phyloP scores from a whole-genome alignment of 1,139 yeast species.

The Casaregolazyma suthepensis region DNA sequence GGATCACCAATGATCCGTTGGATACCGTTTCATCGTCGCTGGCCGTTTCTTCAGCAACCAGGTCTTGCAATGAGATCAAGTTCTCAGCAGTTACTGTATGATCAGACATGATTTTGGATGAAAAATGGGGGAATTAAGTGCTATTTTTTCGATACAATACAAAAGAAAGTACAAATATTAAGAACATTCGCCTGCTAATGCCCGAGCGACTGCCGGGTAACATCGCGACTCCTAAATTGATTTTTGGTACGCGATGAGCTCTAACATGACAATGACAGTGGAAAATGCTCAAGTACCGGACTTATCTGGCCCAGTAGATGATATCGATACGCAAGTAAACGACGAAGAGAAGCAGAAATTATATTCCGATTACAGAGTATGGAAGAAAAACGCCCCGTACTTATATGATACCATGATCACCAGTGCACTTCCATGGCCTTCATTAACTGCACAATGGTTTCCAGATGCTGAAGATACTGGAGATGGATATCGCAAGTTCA shows the following conservation, averaged over 20 bases:
- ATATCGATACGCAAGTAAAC: background rate
- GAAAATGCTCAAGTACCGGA: background rate
- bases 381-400: constrained; percentile 94
- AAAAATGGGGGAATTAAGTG: background rate
- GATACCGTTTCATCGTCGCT: background rate
- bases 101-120: background rate
- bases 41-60: background rate
- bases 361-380: constrained; percentile 64
- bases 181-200: background rate
- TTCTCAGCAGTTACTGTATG: background rate
- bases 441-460: constrained; percentile 39
- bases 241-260: background rate
- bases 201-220: background rate
- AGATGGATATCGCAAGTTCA: constrained; percentile 25
- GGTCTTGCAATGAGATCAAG: background rate
- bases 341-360: background rate
- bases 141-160: no score
- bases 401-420: constrained; percentile 75
- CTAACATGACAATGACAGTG: background rate
- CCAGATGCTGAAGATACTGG: constrained; percentile 33
- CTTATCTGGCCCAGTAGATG: background rate
- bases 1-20: background rate
- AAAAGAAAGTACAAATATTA: background rate
- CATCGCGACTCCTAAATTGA: background rate
- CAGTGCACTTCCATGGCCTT: constrained; percentile 58